phyloP scores from a whole-genome alignment of 345 rosid genomes.

The Trapa bicornis region DNA sequence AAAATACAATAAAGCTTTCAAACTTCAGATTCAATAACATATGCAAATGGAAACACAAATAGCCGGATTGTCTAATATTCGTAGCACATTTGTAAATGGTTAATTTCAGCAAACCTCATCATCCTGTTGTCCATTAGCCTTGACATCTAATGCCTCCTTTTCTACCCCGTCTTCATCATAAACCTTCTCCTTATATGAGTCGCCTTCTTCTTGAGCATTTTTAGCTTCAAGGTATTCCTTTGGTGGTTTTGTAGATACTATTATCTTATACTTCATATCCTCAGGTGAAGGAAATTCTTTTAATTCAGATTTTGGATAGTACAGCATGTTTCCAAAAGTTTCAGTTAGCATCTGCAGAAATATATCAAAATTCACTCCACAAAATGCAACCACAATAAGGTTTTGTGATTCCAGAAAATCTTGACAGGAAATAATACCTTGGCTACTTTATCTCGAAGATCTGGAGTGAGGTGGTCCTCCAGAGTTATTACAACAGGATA shows the following conservation, averaged over 20 bases:
- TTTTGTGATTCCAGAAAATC: not conserved
- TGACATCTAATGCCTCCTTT: constrained; percentile 31
- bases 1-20: not conserved
- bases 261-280: constrained; percentile 46
- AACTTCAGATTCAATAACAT: not conserved
- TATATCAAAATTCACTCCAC: not conserved
- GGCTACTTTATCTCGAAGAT: constrained; percentile 83
- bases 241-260: constrained; percentile 94
- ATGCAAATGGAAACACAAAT: not conserved
- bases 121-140: constrained; percentile 27
- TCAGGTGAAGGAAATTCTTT: constrained; percentile 78
- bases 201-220: constrained; percentile 27
- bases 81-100: not conserved
- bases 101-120: constrained; percentile 17
- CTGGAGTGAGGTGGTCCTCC: constrained; percentile 86
- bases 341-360: constrained; percentile 58
- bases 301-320: constrained; percentile 57
- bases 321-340: constrained; percentile 74
- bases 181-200: constrained; percentile 26
- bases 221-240: constrained; percentile 62
- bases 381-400: not conserved
- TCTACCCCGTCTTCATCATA: constrained; percentile 39
- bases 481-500: constrained; percentile 86
- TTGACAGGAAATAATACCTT: constrained; percentile 27
- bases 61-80: not conserved